Base-by-base conservation (phyloP, 192 early-diverging fungal genomes). In the Coemansia sp. region DNA sequence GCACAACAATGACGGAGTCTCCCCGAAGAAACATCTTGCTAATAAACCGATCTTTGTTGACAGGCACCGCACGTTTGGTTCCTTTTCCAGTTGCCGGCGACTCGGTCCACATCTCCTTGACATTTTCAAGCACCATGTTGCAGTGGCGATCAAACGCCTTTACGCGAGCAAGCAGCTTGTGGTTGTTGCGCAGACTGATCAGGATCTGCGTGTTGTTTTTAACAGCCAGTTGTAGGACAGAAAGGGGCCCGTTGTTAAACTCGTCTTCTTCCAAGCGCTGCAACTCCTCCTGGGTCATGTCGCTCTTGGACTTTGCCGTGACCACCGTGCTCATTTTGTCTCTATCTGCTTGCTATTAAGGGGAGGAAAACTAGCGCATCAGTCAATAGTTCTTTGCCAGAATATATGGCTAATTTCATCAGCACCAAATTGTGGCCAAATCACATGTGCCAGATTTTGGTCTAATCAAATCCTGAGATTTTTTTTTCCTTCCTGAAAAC, bases 51-150 rank as follows among this genome's bases (percentile, higher is more conserved):
- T 99, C 97, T 71, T 94, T 94, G 85, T 96, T 98, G 38, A 98
- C 87, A 12, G 94, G 88, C 67, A 94, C 94, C 12, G 92, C 87
- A 73, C 94, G 93, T 83, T 97, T 95, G 33, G 52, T 40, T 23
- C 97, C 97, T 70, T 95, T 97, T 36, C 88, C 89, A 2, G 86
- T 73, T 63, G 87, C 88, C 46, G 97, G 97, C 36, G 86, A 84
- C 57, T 99, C 95, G 3, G 91, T 94, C 92, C 93, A 98, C 94
- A 97, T 94, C 65, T 99, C 96, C 77, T 95, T 96, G 50, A 99
- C 94, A 68, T 97, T 97, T 67, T 97, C 96, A 47, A 99, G 76
- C n/a, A 99, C 95, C 95, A 99, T 97, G 80, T 99, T 99, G 83
- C 91, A 97, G 70, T 99, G 97, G 44, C 97, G 88, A 79, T 99